phyloP scores from a whole-genome alignment of 768 basidiomycete genomes.

The Leccinum obscurum region DNA sequence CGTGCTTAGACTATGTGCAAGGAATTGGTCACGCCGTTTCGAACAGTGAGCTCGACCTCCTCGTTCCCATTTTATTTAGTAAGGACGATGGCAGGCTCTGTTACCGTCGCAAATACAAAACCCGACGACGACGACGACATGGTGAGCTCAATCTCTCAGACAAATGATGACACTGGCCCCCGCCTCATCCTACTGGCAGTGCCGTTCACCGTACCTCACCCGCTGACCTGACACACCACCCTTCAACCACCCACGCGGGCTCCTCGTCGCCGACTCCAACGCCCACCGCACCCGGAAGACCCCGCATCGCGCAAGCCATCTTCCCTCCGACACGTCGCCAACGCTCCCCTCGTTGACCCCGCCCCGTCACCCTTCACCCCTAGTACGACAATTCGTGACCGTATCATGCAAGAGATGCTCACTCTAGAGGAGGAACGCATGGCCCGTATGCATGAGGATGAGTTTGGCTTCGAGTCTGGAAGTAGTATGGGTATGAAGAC shows the following conservation, averaged over 20 bases:
- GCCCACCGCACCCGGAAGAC: slow-evolving; percentile 24
- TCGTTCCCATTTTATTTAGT: too few species aligned
- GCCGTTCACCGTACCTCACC: slow-evolving; percentile 40
- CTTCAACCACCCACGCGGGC: slow-evolving; percentile 25
- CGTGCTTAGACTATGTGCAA: too few species aligned
- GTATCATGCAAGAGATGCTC: slow-evolving; percentile 99
- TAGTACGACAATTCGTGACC: slow-evolving; percentile 73
- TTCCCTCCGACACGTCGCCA: slow-evolving; percentile 31
- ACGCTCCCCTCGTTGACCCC: slow-evolving; percentile 24
- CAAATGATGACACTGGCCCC: slow-evolving; percentile 13
- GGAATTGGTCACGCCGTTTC: too few species aligned
- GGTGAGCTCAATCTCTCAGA: slow-evolving; percentile 19
- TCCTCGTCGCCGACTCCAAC: slow-evolving; percentile 17
- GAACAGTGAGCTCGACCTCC: too few species aligned
- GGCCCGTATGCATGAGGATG: slow-evolving; percentile 83
- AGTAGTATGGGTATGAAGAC: slow-evolving; percentile 42
- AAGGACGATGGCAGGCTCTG: slow-evolving; percentile 22
- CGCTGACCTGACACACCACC: slow-evolving; percentile 29
- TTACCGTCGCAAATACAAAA: slow-evolving; percentile 19
- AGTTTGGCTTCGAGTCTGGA: slow-evolving; percentile 56
- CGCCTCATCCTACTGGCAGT: not conserved
- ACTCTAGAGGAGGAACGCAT: slow-evolving; percentile 95
- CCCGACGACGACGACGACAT: slow-evolving; percentile 1
- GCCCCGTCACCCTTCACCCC: slow-evolving; percentile 16
- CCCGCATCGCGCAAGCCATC: slow-evolving; percentile 33